Conservation (phyloP, 2,329 filamentous ascomycete species). For the Celoporthe dispersa region DNA sequence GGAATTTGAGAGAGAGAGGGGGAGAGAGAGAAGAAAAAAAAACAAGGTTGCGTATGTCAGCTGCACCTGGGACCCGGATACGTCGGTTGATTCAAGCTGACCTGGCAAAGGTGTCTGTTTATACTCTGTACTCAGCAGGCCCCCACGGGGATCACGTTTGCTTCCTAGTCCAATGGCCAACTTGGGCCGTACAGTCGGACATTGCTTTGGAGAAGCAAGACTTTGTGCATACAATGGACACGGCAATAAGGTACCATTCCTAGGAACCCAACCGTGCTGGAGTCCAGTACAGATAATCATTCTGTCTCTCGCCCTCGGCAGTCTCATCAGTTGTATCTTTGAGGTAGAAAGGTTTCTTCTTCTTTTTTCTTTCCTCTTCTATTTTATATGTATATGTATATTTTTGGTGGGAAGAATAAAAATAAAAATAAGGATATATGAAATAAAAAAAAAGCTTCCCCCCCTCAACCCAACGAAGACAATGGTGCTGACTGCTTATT, state of each 20-base stretch:
- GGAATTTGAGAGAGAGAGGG: not conserved
- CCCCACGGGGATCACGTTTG: not conserved
- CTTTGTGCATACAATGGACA: not conserved
- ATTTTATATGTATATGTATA: too few species aligned
- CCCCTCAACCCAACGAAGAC: not conserved
- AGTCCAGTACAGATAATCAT: too few species aligned
- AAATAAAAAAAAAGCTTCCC: not conserved
- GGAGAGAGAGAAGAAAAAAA: too few species aligned
- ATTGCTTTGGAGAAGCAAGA: too few species aligned
- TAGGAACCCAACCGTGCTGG: not conserved
- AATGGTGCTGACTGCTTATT: not conserved
- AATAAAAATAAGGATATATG: too few species aligned
- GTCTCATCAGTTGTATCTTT: not conserved
- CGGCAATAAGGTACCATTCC: too few species aligned
- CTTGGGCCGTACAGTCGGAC: not conserved
- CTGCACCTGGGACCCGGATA: not conserved
- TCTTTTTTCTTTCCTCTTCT: too few species aligned
- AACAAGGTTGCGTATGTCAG: not conserved
- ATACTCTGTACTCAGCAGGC: not conserved
- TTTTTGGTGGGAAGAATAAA: too few species aligned
- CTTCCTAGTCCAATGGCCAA: too few species aligned
- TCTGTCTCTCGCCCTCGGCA: not conserved
- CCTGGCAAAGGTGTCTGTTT: not conserved
- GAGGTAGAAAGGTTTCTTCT: too few species aligned
- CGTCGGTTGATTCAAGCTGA: not conserved